Conservation (phyloP, 2,329 filamentous ascomycete genomes). For the Fusarium nematophilum region DNA sequence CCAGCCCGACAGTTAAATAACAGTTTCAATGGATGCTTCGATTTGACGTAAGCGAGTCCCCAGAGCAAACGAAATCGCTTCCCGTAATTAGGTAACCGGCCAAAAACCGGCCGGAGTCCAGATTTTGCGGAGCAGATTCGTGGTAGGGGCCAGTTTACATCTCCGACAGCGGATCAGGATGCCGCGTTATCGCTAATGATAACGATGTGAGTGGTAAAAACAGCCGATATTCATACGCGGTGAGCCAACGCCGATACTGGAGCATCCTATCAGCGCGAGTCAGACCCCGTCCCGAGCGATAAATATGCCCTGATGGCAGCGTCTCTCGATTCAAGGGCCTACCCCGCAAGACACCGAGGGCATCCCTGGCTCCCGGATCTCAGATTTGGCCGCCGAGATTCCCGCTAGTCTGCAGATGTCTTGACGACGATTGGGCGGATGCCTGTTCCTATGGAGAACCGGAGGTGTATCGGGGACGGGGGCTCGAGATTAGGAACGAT, state of each 20-base stretch:
- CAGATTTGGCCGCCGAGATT: conserved; percentile 25
- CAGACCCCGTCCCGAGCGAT: neutral
- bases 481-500: conserved; percentile 13
- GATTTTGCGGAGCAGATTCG: conserved; percentile 14
- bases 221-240: neutral
- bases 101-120: conserved; percentile 16
- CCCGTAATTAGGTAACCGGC: neutral
- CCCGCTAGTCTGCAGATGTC: neutral
- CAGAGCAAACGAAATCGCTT: neutral
- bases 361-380: conserved; percentile 6
- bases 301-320: neutral
- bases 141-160: too few species aligned
- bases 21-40: too few species aligned
- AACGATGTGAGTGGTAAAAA: neutral
- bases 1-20: too few species aligned
- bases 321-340: neutral
- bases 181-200: too few species aligned
- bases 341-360: conserved; percentile 20
- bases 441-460: neutral
- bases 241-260: neutral
- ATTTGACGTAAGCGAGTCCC: too few species aligned
- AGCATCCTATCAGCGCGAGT: neutral
- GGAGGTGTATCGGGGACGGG: neutral
- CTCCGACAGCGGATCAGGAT: conserved; percentile 2
- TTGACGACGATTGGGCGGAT: conserved; percentile 2